These are phyloP conservation scores for Thermochaetoides thermophila DNA, from an alignment of 495 filamentous ascomycete genomes.

Conservation along the genomic window DNA sequence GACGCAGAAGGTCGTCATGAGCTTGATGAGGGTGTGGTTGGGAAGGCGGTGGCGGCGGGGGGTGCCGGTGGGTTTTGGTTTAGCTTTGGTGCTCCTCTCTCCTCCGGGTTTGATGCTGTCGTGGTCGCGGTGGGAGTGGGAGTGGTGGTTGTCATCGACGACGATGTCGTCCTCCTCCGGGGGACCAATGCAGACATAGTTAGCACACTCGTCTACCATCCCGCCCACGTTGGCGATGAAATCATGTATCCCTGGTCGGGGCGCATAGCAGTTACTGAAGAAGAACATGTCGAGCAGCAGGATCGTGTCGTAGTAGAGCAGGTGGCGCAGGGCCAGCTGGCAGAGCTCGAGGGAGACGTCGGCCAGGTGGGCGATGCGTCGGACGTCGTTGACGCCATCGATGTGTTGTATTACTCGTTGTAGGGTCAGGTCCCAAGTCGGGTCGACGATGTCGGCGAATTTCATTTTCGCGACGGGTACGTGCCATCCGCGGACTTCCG, in stretches of 20 bases:
- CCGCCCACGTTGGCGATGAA: constrained; percentile 53
- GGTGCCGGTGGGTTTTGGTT: background rate
- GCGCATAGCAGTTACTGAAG: constrained; percentile 80
- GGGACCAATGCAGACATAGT: constrained; percentile 47
- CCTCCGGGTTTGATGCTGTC: too few species aligned
- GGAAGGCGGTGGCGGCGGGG: constrained; percentile 20
- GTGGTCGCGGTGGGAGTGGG: constrained; percentile 8
- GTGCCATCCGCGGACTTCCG: constrained; percentile 67
- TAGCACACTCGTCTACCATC: constrained; percentile 72
- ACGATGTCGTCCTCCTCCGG: constrained; percentile 1
- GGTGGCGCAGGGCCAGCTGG: constrained; percentile 68
- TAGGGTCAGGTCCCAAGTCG: constrained; percentile 85
- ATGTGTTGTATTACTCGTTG: constrained; percentile 69
- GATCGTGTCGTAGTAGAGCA: constrained; percentile 80
- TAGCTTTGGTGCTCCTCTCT: too few species aligned
- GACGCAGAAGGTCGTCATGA: constrained; percentile 67
- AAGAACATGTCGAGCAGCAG: constrained; percentile 86
- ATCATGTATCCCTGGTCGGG: constrained; percentile 55
- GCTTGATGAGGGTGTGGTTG: constrained; percentile 42
- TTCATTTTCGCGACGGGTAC: constrained; percentile 83
- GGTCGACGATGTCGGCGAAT: constrained; percentile 53
- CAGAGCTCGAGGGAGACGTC: constrained; percentile 75
- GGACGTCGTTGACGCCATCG: constrained; percentile 78
- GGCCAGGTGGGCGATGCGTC: constrained; percentile 65
- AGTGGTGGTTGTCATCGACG: background rate